Evolutionary conservation across 106 monocot genomes (phyloP).

Genomic region (Phalaenopsis equestris): DNA sequence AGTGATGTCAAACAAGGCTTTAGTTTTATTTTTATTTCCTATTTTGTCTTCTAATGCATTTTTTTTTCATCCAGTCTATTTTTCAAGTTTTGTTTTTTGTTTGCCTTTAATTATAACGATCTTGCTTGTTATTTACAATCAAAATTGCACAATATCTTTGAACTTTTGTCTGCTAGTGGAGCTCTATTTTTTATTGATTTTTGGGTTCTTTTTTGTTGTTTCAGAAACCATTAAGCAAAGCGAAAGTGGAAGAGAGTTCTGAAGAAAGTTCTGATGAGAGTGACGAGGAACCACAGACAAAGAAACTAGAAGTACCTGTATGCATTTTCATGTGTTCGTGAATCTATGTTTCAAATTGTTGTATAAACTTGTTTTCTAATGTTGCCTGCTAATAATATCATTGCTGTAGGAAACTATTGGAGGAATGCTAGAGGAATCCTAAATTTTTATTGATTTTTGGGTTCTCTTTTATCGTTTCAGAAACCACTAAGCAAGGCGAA

Average conservation of each 20-base stretch:
- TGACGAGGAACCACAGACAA: constrained; percentile 42
- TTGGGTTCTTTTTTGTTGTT: not conserved
- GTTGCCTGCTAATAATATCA: not conserved
- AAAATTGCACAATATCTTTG: no score
- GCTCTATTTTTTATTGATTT: not conserved
- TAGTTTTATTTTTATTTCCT: no score
- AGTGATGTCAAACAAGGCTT: no score
- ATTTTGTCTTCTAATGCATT: no score
- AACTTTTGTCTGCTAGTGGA: no score
- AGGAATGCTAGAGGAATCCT: not conserved
- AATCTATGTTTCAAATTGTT: not conserved
- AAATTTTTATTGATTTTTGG: not conserved
- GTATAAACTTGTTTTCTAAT: not conserved
- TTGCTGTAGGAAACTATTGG: not conserved
- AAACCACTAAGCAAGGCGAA: constrained; percentile 16
- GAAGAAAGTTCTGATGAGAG: constrained; percentile 47
- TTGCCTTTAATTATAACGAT: no score
- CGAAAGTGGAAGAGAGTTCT: constrained; percentile 37
- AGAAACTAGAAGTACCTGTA: constrained; percentile 35
- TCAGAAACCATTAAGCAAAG: constrained; percentile 11
- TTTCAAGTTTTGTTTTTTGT: no score
- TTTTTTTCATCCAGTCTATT: no score
- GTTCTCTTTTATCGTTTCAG: not conserved
- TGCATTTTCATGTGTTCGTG: not conserved
- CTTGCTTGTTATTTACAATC: no score